Evolutionary conservation across 2,329 filamentous ascomycete species (phyloP).

Genomic region (Zarea fungicola): DNA sequence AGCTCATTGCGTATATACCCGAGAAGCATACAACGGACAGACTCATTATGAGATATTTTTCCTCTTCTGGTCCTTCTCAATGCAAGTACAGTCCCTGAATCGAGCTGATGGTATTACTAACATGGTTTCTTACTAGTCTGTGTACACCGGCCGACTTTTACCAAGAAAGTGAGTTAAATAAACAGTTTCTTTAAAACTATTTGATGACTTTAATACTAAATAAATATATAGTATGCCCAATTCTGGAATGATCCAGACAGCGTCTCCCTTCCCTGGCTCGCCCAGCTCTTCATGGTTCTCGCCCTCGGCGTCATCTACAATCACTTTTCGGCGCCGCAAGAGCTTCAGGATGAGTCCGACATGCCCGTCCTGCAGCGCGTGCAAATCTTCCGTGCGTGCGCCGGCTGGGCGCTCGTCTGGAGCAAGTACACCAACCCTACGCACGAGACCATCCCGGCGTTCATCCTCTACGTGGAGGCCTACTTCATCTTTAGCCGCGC

Average conservation of each 20-base stretch:
- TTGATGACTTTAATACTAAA: slow-evolving; percentile 7
- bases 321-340: slow-evolving; percentile 38
- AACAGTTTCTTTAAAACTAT: no score
- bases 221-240: slow-evolving; percentile 36
- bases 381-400: slow-evolving; percentile 42
- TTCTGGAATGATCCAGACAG: slow-evolving; percentile 43
- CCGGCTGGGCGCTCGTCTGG: slow-evolving; percentile 46
- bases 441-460: slow-evolving; percentile 42
- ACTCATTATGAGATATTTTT: slow-evolving; percentile 49
- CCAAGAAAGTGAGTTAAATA: slow-evolving; percentile 34
- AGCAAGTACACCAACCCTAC: slow-evolving; percentile 48
- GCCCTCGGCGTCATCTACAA: slow-evolving; percentile 40
- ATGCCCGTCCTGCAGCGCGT: slow-evolving; percentile 40
- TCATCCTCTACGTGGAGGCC: slow-evolving; percentile 48
- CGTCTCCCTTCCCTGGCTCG: slow-evolving; percentile 42
- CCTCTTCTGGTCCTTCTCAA: slow-evolving; percentile 46
- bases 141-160: slow-evolving; percentile 49
- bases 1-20: slow-evolving; percentile 45
- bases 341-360: slow-evolving; percentile 37
- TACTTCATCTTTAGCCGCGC: slow-evolving; percentile 48
- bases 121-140: slow-evolving; percentile 36
- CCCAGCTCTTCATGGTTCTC: slow-evolving; percentile 45
- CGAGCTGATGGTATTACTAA: slow-evolving; percentile 10
- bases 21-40: slow-evolving; percentile 42
- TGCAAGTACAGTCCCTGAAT: slow-evolving; percentile 31